These are phyloP conservation scores for Plasmopara muralis DNA, from an alignment of 352 stramenopile genomes.

Conservation along the genomic window DNA sequence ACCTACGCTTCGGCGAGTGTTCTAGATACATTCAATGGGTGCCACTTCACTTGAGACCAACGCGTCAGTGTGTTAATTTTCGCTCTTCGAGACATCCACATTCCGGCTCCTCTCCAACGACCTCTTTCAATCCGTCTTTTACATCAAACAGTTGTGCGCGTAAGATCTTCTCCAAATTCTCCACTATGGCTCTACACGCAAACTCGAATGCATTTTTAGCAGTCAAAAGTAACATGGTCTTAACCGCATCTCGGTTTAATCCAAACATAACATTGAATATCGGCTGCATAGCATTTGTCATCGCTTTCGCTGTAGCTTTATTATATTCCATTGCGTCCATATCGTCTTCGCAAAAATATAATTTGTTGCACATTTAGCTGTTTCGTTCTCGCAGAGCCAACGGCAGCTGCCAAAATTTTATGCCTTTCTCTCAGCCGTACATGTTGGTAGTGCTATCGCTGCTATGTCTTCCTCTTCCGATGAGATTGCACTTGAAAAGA, in stretches of 20 bases:
- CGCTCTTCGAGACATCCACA: conserved; percentile 22
- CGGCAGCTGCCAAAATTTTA: too few relatives aligned
- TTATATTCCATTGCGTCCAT: too few relatives aligned
- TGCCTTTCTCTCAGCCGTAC: too few relatives aligned
- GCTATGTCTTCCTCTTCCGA: too few relatives aligned
- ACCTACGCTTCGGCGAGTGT: neutral
- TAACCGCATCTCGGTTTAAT: conserved; percentile 45
- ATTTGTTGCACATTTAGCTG: too few relatives aligned
- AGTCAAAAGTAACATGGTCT: conserved; percentile 36
- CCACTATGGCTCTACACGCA: conserved; percentile 43
- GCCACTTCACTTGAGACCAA: neutral
- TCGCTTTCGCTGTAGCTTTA: conserved; percentile 19
- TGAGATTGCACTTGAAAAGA: too few relatives aligned
- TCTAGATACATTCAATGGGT: neutral
- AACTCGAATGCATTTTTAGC: conserved; percentile 32
- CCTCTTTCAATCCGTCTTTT: conserved; percentile 14
- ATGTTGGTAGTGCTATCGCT: too few relatives aligned
- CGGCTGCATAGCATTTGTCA: neutral
- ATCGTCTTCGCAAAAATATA: too few relatives aligned
- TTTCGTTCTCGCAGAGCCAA: too few relatives aligned
- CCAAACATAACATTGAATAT: too few relatives aligned
- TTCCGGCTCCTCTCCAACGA: conserved; percentile 16
- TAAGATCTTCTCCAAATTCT: conserved; percentile 54
- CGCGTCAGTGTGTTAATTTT: conserved; percentile 19
- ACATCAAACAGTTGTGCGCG: conserved; percentile 24